These are phyloP conservation scores for Boletellus ananas DNA, from an alignment of 768 basidiomycete species.

Conservation along the genomic window DNA sequence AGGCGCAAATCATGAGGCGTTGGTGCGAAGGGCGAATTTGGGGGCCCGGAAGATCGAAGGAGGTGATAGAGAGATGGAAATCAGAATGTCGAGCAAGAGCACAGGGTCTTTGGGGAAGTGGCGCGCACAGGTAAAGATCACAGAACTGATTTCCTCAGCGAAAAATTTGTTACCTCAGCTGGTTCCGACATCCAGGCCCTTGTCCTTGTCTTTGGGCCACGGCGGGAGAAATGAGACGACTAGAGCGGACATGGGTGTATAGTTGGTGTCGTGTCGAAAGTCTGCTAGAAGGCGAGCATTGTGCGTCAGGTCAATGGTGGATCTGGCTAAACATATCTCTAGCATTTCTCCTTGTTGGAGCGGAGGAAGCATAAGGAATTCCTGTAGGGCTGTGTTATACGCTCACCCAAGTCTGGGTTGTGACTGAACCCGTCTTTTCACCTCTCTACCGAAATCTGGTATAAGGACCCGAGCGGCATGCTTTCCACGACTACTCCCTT, in stretches of 20 bases:
- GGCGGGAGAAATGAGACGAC: conserved; percentile 20
- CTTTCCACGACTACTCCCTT: no score
- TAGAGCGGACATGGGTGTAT: conserved; percentile 17
- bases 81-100: conserved; percentile 12
- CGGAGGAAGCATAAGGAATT: conserved; percentile 19
- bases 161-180: conserved; percentile 16
- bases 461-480: no score
- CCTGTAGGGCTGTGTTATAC: no score
- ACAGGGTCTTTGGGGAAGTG: conserved; percentile 11
- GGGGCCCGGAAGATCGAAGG: conserved; percentile 30
- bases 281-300: neutral
- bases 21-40: conserved; percentile 31
- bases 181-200: conserved; percentile 22
- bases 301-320: no score
- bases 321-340: no score
- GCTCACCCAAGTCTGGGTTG: neutral
- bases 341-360: conserved; percentile 26
- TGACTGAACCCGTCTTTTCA: neutral
- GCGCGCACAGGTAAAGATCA: conserved; percentile 25
- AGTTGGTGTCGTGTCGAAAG: conserved; percentile 18
- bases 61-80: conserved; percentile 22
- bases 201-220: conserved; percentile 11
- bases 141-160: conserved; percentile 12
- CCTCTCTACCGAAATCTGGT: no score
- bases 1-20: conserved; percentile 28